Percentiles rank a stretch among this genome's conserved stretches.
These are phyloP conservation scores for Fusarium solani-melongenae DNA, from an alignment of 2,329 filamentous ascomycete species.

Conservation along the genomic window DNA sequence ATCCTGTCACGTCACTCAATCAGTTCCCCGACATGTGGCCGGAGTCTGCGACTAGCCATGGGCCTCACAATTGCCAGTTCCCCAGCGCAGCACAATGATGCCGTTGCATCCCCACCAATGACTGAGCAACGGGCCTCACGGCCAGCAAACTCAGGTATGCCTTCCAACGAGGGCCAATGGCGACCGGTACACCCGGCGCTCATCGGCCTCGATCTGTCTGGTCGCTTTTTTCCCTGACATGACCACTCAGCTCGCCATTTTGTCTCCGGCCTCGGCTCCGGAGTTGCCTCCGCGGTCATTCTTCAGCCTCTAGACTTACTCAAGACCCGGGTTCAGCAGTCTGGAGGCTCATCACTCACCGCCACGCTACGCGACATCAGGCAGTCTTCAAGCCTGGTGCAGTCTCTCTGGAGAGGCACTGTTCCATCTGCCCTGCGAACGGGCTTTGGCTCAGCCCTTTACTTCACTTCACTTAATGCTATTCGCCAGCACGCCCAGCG, in stretches of 20 bases:
- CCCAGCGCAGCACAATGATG: constrained; percentile 36
- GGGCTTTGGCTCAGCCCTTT: constrained; percentile 91
- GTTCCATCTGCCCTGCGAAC: constrained; percentile 93
- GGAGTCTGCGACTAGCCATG: constrained; percentile 38
- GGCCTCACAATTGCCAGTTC: constrained; percentile 38
- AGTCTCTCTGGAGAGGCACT: constrained; percentile 90
- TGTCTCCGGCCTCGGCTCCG: constrained; percentile 86
- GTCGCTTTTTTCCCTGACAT: constrained; percentile 29
- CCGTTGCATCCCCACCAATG: constrained; percentile 25
- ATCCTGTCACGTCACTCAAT: constrained; percentile 38
- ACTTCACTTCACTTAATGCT: constrained; percentile 89
- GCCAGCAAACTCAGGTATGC: constrained; percentile 43
- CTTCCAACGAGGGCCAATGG: constrained; percentile 2
- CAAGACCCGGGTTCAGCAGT: constrained; percentile 96
- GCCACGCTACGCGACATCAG: constrained; percentile 53
- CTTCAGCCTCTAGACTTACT: constrained; percentile 95
- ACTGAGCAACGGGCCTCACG: constrained; percentile 31
- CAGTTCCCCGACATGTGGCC: constrained; percentile 32
- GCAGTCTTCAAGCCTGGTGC: constrained; percentile 69
- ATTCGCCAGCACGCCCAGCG: constrained; percentile 73
- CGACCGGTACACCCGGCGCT: constrained; percentile 1
- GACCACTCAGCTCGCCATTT: constrained; percentile 79
- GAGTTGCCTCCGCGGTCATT: constrained; percentile 87
- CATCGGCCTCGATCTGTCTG: neutral
- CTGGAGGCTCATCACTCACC: constrained; percentile 73